Evolutionary conservation across 495 filamentous ascomycete species (phyloP).

Genomic region (Staphylotrichum longicolle): DNA sequence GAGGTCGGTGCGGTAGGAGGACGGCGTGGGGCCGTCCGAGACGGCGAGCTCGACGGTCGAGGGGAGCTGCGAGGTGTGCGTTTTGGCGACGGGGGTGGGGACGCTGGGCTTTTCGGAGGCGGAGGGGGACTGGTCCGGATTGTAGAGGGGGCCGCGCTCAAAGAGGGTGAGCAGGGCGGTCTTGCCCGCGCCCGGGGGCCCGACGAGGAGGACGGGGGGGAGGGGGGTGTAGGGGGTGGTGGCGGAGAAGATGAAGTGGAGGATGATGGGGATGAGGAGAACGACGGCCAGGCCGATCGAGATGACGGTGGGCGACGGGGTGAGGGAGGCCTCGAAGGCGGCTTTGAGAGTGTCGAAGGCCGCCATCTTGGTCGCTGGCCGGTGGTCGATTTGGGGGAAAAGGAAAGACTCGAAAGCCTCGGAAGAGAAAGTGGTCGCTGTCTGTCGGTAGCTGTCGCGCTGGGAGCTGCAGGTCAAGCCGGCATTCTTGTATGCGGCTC

Average conservation of each 20-base stretch:
- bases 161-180: constrained; percentile 78
- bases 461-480: background rate
- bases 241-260: constrained; percentile 74
- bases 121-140: background rate
- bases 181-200: constrained; percentile 83
- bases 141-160: constrained; percentile 40
- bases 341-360: constrained; percentile 30
- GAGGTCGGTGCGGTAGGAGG: constrained; percentile 58
- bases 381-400: background rate
- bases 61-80: constrained; percentile 76
- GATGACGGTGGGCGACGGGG: constrained; percentile 56
- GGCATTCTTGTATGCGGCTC: constrained; percentile 10
- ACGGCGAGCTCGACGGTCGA: constrained; percentile 69
- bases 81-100: constrained; percentile 22
- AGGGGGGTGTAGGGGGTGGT: constrained; percentile 61
- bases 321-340: constrained; percentile 47
- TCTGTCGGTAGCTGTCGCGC: too few relatives aligned
- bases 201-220: constrained; percentile 80
- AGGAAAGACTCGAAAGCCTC: background rate
- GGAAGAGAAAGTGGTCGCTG: too few relatives aligned
- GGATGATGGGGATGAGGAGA: constrained; percentile 68
- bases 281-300: constrained; percentile 65
- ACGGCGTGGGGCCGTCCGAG: constrained; percentile 54
- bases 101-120: constrained; percentile 3
- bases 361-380: constrained; percentile 20